Evolutionary conservation across 2,329 filamentous ascomycete species (phyloP), one percentile per base, ranked within the genome.

Genomic region (Clonostachys sp.): DNA sequence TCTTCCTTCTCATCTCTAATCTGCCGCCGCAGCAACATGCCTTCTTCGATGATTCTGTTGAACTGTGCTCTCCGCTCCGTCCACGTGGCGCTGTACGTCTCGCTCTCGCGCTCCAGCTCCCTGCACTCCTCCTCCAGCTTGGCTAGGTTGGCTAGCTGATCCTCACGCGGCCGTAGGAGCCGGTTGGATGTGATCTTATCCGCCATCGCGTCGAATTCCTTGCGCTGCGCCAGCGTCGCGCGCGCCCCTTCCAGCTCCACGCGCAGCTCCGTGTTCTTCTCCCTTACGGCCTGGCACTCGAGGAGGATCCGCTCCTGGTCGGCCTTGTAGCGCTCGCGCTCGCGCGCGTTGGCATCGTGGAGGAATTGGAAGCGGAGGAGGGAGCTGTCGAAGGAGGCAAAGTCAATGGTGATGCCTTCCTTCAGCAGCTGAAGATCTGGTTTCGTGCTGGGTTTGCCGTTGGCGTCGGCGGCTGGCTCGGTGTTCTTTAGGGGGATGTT

Each of bases 1-100:
- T 96, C 91, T 64, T 96, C 91, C 70, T 96, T 95, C 74, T 96
- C 92, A 60, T 96, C 91, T 51, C 91, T 84, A 60, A 97, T 96
- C 63, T 95, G 77, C 44, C 89, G 78, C 49, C 91, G 76, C 64
- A 97, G 77, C 53, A 89, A 78, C 80, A 88, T 87, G n/a, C 90
- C 90, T 71, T 96, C 92, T 50, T 91, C 88, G 62, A 96, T 88
- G 58, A 97, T 91, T 48, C 83, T 80, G 49, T 86, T 88, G 65
- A 96, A 96, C 67, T 96, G 90, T 56, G 90, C 87, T 52, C 87
- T 76, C 38, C 92, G 78, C 67, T 95, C 91, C 40, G 80, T 75
- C 91, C 91, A 96, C 1, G 89, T 94, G 53, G 77, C 80, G 44
- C 83, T 86, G 63, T 95, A 95, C 36, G 87, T 84, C 60, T 81